Evolutionary conservation across 805 yeast genomes (phyloP).

Genomic region (Wickerhamiella sorbophila): DNA sequence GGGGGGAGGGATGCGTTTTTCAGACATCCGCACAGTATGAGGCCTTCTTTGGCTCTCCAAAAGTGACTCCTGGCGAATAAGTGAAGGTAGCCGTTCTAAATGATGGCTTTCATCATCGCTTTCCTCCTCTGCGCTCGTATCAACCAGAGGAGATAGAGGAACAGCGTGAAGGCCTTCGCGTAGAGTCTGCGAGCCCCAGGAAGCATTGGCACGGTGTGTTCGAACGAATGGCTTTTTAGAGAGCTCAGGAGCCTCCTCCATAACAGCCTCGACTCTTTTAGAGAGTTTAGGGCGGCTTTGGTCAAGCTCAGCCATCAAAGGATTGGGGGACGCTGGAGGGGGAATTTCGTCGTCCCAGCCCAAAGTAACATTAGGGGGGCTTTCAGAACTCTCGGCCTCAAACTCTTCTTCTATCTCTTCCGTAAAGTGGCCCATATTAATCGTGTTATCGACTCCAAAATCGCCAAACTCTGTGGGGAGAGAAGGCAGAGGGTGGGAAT

Average conservation of each 20-base stretch:
- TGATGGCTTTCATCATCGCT: neutral
- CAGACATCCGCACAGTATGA: slow-evolving; percentile 13
- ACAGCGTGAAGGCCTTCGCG: neutral
- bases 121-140: neutral
- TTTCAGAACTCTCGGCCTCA: neutral
- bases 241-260: neutral
- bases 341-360: slow-evolving; percentile 1
- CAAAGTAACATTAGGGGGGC: neutral
- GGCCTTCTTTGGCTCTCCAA: slow-evolving; percentile 22
- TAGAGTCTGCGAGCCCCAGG: slow-evolving; percentile 1
- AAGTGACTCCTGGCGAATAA: slow-evolving; percentile 23
- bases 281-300: neutral
- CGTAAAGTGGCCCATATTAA: neutral
- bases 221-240: neutral
- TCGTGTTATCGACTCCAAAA: neutral
- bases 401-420: neutral
- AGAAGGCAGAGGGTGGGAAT: slow-evolving; percentile 9
- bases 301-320: neutral
- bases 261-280: slow-evolving; percentile 3
- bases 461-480: slow-evolving; percentile 4
- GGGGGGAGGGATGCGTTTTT: slow-evolving; percentile 7
- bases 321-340: slow-evolving; percentile 2
- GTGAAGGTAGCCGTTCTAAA: slow-evolving; percentile 7
- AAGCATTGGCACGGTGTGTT: neutral
- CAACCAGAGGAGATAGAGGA: neutral